Evolutionary conservation across 192 early-diverging fungal genomes (phyloP).

Genomic region (Backusella australiensis): DNA sequence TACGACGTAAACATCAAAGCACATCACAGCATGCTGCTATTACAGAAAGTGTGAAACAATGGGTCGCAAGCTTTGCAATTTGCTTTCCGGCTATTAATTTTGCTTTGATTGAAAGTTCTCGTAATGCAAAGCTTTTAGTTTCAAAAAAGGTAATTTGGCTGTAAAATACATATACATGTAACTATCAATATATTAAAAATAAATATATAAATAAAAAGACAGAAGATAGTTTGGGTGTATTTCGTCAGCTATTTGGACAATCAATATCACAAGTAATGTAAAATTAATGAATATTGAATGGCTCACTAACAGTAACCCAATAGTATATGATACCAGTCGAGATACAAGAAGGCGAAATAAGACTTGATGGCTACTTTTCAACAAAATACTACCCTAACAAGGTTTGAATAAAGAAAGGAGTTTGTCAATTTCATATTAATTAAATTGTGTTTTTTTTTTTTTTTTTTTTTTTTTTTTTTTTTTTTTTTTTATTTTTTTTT

Average conservation of each 20-base stretch:
- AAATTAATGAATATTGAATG: background rate
- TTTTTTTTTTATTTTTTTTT: too few relatives aligned
- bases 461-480: too few relatives aligned
- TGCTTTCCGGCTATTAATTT: slow-evolving; percentile 40
- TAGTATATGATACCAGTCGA: slow-evolving; percentile 15
- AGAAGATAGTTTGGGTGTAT: slow-evolving; percentile 16
- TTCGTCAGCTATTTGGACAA: slow-evolving; percentile 53
- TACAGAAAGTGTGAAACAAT: slow-evolving; percentile 47
- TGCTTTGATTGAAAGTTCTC: slow-evolving; percentile 34
- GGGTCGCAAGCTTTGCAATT: slow-evolving; percentile 51
- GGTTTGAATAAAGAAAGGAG: slow-evolving; percentile 18
- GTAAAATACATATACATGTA: slow-evolving; percentile 32
- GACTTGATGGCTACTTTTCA: slow-evolving; percentile 42
- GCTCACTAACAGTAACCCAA: background rate
- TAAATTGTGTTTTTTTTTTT: background rate
- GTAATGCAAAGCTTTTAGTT: slow-evolving; percentile 33
- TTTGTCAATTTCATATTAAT: background rate
- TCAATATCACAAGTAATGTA: slow-evolving; percentile 39
- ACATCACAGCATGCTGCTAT: background rate
- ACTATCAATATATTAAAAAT: slow-evolving; percentile 28
- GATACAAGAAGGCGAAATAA: slow-evolving; percentile 15
- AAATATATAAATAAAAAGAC: slow-evolving; percentile 21
- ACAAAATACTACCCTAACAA: slow-evolving; percentile 33
- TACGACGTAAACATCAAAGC: slow-evolving; percentile 47
- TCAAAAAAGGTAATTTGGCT: slow-evolving; percentile 36